These are phyloP conservation scores for Tylopilus vinaceipallidus DNA, from an alignment of 768 basidiomycete species.

Conservation along the genomic window DNA sequence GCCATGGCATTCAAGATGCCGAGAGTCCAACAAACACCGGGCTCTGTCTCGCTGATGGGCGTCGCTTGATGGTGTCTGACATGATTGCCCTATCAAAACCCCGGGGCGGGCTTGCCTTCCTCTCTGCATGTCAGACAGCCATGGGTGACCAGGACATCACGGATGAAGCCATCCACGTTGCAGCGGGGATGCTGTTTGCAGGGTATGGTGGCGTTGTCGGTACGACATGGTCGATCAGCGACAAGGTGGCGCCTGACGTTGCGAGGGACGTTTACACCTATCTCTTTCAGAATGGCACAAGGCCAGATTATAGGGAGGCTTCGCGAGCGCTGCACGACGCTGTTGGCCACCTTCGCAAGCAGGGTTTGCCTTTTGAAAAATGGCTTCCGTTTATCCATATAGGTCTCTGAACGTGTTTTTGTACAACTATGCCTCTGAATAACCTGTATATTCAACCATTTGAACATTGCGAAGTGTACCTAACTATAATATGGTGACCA, in stretches of 20 bases:
- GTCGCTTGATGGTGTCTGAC: not conserved
- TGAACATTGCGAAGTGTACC: too few relatives aligned
- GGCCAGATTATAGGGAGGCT: not conserved
- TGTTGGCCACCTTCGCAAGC: not conserved
- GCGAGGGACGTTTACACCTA: not conserved
- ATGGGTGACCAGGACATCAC: not conserved
- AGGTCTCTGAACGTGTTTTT: not conserved
- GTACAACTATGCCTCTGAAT: too few relatives aligned
- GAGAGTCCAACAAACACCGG: not conserved
- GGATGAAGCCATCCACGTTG: not conserved
- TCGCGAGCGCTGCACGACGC: not conserved
- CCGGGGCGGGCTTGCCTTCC: conserved; percentile 36
- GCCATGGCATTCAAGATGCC: not conserved
- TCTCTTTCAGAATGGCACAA: not conserved
- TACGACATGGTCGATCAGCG: conserved; percentile 44
- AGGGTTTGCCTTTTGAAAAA: not conserved
- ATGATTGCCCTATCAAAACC: not conserved
- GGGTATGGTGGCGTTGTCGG: conserved; percentile 35
- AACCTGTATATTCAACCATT: too few relatives aligned
- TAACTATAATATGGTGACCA: too few relatives aligned
- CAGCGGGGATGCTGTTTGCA: conserved; percentile 32
- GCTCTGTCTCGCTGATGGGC: not conserved
- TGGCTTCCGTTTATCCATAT: not conserved
- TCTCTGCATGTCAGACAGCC: conserved; percentile 43
- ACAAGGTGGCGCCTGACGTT: conserved; percentile 10